Percentiles rank a stretch among this genome's conserved stretches.
Conservation (phyloP, 176 grass and related monocot species). For the Puya raimondii region DNA sequence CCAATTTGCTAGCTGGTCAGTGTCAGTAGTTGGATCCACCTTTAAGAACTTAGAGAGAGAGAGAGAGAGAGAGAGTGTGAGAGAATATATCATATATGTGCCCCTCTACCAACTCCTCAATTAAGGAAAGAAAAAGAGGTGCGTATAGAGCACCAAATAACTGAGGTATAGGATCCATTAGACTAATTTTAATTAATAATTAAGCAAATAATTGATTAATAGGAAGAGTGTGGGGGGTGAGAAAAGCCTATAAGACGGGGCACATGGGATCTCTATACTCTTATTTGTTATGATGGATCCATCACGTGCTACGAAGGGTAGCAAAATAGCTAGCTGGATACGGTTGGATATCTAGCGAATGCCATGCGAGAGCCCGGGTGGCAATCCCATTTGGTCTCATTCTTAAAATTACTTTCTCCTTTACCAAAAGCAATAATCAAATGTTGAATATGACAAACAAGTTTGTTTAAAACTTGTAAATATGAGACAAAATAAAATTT, state of each 20-base stretch:
- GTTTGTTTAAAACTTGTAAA: no score
- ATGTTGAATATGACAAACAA: no score
- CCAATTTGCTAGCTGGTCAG: neutral
- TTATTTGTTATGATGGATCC: neutral
- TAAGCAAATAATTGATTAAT: conserved; percentile 36
- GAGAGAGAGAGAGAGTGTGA: conserved; percentile 8
- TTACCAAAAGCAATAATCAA: no score
- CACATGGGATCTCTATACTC: conserved; percentile 50
- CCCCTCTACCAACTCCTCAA: conserved; percentile 42
- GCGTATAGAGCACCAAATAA: conserved; percentile 23
- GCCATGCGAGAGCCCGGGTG: neutral
- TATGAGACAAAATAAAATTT: no score
- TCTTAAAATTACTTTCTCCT: no score
- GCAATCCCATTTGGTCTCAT: no score
- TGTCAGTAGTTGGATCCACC: no score
- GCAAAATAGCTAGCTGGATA: neutral
- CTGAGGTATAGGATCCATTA: neutral
- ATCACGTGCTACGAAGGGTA: neutral
- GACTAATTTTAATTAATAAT: conserved; percentile 11
- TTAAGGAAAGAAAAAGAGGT: conserved; percentile 35
- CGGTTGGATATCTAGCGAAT: neutral
- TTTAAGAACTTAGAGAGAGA: neutral
- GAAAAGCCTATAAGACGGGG: conserved; percentile 20
- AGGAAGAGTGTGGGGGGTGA: conserved; percentile 19
- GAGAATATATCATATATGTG: conserved; percentile 26